Percentiles rank a stretch among this genome's conserved stretches.
Evolutionary conservation across 179 eudicot genomes (phyloP).

Genomic region (Carnegiea gigantea): DNA sequence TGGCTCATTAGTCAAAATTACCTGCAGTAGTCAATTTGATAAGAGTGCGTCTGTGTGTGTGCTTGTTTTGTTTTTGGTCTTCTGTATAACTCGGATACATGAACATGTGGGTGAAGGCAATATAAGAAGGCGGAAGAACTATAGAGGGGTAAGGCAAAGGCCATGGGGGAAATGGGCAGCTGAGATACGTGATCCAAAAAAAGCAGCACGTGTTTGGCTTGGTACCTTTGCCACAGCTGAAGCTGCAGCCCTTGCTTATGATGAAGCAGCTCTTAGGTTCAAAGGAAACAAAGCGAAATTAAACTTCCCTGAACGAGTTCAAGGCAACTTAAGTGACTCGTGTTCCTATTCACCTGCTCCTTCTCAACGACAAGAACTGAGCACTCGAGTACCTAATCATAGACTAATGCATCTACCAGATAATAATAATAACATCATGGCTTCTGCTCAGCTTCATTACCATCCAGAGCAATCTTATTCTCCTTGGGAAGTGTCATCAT

Average conservation of each 20-base stretch:
- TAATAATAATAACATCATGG: constrained; percentile 21
- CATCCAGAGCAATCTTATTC: not conserved
- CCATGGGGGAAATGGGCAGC: constrained; percentile 49
- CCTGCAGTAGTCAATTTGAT: too few relatives aligned
- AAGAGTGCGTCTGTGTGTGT: too few relatives aligned
- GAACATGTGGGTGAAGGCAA: constrained; percentile 26
- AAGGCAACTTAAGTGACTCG: constrained; percentile 22
- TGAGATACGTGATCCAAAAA: constrained; percentile 45
- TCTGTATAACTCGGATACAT: not conserved
- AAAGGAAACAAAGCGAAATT: constrained; percentile 41
- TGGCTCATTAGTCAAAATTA: not conserved
- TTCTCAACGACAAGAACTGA: constrained; percentile 19
- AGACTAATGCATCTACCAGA: not conserved
- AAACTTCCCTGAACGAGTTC: constrained; percentile 42
- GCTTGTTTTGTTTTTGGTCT: not conserved
- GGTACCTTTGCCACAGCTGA: constrained; percentile 42
- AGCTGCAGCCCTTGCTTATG: constrained; percentile 41
- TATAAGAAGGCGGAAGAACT: constrained; percentile 27
- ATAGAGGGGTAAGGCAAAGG: constrained; percentile 42
- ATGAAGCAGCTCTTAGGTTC: constrained; percentile 42
- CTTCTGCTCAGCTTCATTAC: not conserved
- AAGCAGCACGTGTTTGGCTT: constrained; percentile 42
- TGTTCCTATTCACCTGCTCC: constrained; percentile 24
- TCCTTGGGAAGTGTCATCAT: constrained; percentile 19
- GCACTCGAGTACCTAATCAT: not conserved